Evolutionary conservation across 2,329 filamentous ascomycete species (phyloP).

Genomic region (Pseudogymnoascus sp.): DNA sequence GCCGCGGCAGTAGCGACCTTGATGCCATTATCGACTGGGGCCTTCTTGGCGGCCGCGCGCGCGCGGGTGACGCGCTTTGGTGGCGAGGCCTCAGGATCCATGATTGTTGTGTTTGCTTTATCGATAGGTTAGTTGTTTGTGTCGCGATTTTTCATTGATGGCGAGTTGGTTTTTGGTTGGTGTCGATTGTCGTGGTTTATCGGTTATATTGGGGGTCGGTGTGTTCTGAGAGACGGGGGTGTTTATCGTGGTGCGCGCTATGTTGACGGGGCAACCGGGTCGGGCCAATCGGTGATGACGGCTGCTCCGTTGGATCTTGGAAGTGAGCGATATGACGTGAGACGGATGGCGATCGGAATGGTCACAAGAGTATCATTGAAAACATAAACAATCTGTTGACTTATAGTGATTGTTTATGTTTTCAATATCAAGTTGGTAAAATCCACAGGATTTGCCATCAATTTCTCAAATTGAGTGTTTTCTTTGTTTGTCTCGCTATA

Average conservation of each 20-base stretch:
- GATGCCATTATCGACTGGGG: slow-evolving; percentile 28
- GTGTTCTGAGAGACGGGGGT: slow-evolving; percentile 2
- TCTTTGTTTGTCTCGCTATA: background rate
- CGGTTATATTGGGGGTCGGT: slow-evolving; percentile 1
- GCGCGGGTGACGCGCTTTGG: slow-evolving; percentile 53
- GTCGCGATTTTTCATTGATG: slow-evolving; percentile 6
- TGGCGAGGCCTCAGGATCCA: slow-evolving; percentile 45
- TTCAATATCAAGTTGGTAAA: background rate
- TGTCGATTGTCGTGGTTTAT: slow-evolving; percentile 8
- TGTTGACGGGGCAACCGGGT: background rate
- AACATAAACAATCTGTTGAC: background rate
- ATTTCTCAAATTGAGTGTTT: background rate
- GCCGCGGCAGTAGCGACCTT: slow-evolving; percentile 43
- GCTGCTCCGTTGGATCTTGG: background rate
- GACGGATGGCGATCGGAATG: background rate
- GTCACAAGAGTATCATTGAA: background rate
- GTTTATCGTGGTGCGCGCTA: slow-evolving; percentile 1
- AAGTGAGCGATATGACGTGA: background rate
- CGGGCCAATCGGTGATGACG: background rate
- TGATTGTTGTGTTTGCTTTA: slow-evolving; percentile 25
- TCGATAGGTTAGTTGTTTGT: background rate
- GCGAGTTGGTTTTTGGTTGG: background rate
- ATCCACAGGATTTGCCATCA: background rate
- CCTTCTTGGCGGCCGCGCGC: slow-evolving; percentile 36
- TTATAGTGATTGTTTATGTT: background rate